Conservation (phyloP, 176 grass and related monocot genomes). For the Musa troglodytarum region DNA sequence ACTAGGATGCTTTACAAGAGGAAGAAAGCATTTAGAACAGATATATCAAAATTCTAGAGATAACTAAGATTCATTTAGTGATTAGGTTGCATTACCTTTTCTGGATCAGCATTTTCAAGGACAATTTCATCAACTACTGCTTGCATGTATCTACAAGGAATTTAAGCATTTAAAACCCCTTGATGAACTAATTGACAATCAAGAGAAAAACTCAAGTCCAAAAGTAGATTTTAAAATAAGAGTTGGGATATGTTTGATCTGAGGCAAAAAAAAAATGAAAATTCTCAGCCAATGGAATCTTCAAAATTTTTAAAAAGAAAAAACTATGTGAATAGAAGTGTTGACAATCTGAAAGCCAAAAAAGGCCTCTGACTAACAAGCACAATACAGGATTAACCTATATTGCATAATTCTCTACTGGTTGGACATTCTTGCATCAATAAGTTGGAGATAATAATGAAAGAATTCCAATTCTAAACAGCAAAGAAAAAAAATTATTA, state of each 20-base stretch:
- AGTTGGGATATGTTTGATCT: too few relatives aligned
- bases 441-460: too few relatives aligned
- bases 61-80: conserved; percentile 12
- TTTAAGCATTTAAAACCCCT: neutral
- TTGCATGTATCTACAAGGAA: conserved; percentile 86
- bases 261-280: too few relatives aligned
- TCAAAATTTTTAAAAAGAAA: too few relatives aligned
- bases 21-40: neutral
- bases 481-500: conserved; percentile 14
- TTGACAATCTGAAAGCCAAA: too few relatives aligned
- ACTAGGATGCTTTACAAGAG: conserved; percentile 48
- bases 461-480: too few relatives aligned
- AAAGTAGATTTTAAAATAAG: neutral
- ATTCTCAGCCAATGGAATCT: too few relatives aligned
- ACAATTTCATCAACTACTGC: conserved; percentile 86
- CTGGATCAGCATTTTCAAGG: conserved; percentile 57
- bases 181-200: neutral
- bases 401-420: too few relatives aligned
- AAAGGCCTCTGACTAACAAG: too few relatives aligned
- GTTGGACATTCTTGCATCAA: too few relatives aligned
- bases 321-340: too few relatives aligned
- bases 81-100: conserved; percentile 33
- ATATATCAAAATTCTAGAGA: neutral
- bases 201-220: neutral
- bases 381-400: too few relatives aligned